Base-by-base conservation (phyloP, 768 basidiomycete genomes). In the Panus rudis region DNA sequence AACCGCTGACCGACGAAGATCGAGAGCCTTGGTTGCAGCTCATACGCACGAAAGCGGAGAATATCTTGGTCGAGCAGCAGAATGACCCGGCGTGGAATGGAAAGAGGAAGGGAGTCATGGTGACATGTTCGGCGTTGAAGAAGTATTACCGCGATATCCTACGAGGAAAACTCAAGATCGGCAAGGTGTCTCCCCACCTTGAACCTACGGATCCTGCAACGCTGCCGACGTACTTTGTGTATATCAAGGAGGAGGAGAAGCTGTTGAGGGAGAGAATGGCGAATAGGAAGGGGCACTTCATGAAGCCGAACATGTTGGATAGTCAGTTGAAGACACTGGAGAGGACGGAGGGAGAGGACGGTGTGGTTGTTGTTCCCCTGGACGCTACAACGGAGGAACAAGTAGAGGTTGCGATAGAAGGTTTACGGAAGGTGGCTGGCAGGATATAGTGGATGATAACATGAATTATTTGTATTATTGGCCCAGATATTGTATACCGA, bases 61-160 rank as follows among this genome's bases (percentile, higher is more conserved):
- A 70, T 10, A 63, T 62, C 25, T 59, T 54, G 47, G 56, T 52
- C 20, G 55, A 56, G 38, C 55, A 60, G 49, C 49, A 16, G 10
- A 20, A 7, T 20, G 33, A 35, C 6, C 28, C 16, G 10, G 16
- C 28, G 28, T 10, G 10, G 28, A 10, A 30, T 16, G 26, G n/a
- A 35, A 37, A 11, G 38, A 37, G 39, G 34, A 48, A 48, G 8
- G 88, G 86, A 1, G 75, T 87, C n/a, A 78, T 97, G 31, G 75
- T 92, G 28, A 86, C 82, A 27, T 93, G 91, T 63, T 94, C 91
- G 17, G 79, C 92, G 48, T 64, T 97, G 59, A 92, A 85, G 64
- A 71, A 57, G 52, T 70, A 70, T 49, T 97, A 97, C 60, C 81
- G 94, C 4, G 81, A 86, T 47, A 74, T 92, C 37, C 63, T 97